Base-by-base conservation (phyloP, 768 basidiomycete species). In the Saitozyma podzolica region DNA sequence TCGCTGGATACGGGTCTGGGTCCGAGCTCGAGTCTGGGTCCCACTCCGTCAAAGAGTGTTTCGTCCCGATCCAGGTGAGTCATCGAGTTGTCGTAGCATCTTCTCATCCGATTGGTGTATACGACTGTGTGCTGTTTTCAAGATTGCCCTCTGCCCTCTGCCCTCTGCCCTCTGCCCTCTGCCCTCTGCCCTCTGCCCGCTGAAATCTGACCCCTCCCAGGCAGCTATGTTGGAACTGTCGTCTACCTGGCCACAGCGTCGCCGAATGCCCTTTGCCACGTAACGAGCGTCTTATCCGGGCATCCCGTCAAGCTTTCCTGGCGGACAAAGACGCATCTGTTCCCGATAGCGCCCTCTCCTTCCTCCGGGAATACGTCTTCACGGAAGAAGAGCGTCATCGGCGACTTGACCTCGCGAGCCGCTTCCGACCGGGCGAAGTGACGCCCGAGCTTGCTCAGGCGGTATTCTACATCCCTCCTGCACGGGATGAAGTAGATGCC, bases 151-250 rank as follows among this genome's bases (percentile, higher is more conserved):
- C 29, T 29, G 29, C 29, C 29, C 29, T 29, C 29, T 29, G 29
- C 29, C 29, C 29, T 29, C 29, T 29, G 29, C 29, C 29, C 29
- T 29, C 29, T 29, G 29, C 29, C 29, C 29, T 29, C 29, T 29
- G 29, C 29, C 29, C 29, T 29, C 29, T 29, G 29, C 29, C 29
- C 5, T 2, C 29, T 5, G 29, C 29, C 29, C 5, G 29, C 29
- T 29, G 29, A 29, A 29, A 2, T 29, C 29, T 29, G 29, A 29
- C 29, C 2, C 29, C 29, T 5, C 29, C 11, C 43, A 69, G 61
- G 14, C 63, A 62, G 52, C 13, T 60, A 62, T 76, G 74, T 50
- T 73, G 72, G 69, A 72, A 71, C 41, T 76, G 74, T 55, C 60
- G 64, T 1, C 50, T 64, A 50, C 51, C 62, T 41, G 74, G 74